Evolutionary conservation across 768 basidiomycete species (phyloP).

Genomic region (Lanmaoa rubissima): DNA sequence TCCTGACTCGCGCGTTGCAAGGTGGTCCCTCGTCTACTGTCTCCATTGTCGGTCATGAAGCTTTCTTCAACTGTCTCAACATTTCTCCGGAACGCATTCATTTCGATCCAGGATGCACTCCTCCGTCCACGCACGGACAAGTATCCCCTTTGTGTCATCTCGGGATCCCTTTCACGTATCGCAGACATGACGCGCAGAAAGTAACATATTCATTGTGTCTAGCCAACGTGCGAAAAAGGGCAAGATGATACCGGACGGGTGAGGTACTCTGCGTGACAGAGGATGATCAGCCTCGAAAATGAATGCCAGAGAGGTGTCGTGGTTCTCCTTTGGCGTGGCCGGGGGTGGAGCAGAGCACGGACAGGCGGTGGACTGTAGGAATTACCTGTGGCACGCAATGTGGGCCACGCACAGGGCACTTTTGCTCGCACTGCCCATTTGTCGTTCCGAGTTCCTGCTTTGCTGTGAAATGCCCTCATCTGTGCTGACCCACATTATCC

Average conservation of each 20-base stretch:
- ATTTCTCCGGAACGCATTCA: constrained; percentile 54
- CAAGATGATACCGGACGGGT: constrained; percentile 51
- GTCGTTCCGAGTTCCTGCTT: constrained; percentile 25
- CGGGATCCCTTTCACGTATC: constrained; percentile 44
- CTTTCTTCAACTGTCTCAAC: constrained; percentile 34
- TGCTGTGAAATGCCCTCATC: constrained; percentile 1
- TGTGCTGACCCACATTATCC: constrained; percentile 26
- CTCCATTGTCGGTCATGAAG: constrained; percentile 40
- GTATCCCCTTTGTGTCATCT: constrained; percentile 48
- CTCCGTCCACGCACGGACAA: constrained; percentile 37
- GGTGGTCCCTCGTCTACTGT: constrained; percentile 19
- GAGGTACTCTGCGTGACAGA: constrained; percentile 32
- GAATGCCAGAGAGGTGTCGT: constrained; percentile 51
- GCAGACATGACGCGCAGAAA: constrained; percentile 26
- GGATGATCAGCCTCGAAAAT: constrained; percentile 6
- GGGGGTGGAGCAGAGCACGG: constrained; percentile 42
- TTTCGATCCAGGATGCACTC: constrained; percentile 19
- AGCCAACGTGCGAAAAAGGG: constrained; percentile 33
- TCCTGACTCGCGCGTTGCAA: constrained; percentile 9
- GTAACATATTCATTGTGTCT: constrained; percentile 24
- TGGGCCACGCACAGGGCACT: constrained; percentile 39
- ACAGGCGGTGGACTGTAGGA: constrained; percentile 26
- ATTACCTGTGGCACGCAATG: not conserved
- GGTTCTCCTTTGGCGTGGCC: constrained; percentile 30
- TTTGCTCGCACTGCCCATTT: constrained; percentile 27